Conservation (phyloP, 2,329 filamentous ascomycete species). For the Xylaria sp. region DNA sequence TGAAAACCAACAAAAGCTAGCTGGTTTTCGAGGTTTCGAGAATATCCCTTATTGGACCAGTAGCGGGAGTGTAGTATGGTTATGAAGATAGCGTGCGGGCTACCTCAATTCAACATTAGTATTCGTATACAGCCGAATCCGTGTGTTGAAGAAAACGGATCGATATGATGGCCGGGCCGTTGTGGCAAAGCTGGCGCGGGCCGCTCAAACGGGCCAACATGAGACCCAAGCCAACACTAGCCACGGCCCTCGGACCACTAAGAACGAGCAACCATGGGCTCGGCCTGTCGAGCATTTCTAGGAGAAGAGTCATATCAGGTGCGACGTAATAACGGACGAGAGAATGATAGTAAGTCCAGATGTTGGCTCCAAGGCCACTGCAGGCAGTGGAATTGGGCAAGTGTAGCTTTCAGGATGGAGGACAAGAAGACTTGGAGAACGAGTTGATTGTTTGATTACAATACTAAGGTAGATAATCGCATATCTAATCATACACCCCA, state of each 20-base stretch:
- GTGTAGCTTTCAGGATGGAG: too few relatives aligned
- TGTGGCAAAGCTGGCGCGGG: constrained; percentile 37
- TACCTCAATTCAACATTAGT: constrained; percentile 22
- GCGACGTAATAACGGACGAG: constrained; percentile 11
- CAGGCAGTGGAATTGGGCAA: neutral
- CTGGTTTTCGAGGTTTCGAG: neutral
- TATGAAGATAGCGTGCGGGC: constrained; percentile 13
- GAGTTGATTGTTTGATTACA: neutral
- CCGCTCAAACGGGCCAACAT: constrained; percentile 38
- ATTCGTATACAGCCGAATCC: constrained; percentile 33
- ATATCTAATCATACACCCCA: neutral
- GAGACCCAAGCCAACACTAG: constrained; percentile 31
- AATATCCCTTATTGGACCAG: constrained; percentile 15
- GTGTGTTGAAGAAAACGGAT: constrained; percentile 29
- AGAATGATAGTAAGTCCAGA: neutral
- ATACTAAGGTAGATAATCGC: neutral
- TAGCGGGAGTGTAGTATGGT: constrained; percentile 5
- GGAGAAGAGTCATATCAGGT: constrained; percentile 20
- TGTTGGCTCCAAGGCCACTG: constrained; percentile 2
- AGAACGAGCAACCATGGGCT: constrained; percentile 9
- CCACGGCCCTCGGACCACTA: constrained; percentile 23
- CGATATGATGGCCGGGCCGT: constrained; percentile 22
- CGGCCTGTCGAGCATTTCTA: constrained; percentile 4
- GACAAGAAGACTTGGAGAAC: too few relatives aligned
- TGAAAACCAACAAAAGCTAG: neutral